phyloP scores from a whole-genome alignment of 2,329 filamentous ascomycete species.

The Corniculantispora saksenae region DNA sequence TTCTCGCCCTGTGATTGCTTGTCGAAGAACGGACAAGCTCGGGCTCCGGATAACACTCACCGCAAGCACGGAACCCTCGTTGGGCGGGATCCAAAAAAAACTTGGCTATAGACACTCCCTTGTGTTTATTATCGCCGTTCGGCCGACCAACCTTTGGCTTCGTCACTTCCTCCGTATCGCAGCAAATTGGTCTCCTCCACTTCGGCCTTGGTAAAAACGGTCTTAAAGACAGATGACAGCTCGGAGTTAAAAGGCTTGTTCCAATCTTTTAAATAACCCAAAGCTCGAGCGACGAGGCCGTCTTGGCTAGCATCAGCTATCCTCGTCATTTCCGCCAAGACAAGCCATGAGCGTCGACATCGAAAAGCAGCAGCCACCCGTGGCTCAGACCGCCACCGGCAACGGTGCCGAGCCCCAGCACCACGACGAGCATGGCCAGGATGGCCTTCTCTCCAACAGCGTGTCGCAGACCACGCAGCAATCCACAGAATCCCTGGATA shows the following conservation, averaged over 20 bases:
- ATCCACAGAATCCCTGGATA: slow-evolving; percentile 28
- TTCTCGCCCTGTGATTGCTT: no score
- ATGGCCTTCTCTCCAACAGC: background rate
- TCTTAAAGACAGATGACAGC: background rate
- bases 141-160: background rate
- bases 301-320: background rate
- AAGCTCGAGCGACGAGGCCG: background rate
- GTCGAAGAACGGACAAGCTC: background rate
- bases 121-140: background rate
- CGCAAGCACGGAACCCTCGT: background rate
- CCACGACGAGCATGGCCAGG: background rate
- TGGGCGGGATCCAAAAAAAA: background rate
- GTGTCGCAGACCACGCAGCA: slow-evolving; percentile 10
- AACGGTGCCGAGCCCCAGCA: background rate
- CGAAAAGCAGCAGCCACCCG: slow-evolving; percentile 13
- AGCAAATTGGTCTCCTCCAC: background rate
- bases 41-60: background rate
- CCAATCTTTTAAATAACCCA: background rate
- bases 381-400: background rate
- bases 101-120: no score
- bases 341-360: slow-evolving; percentile 6
- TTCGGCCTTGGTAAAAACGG: background rate
- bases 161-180: background rate
- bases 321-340: background rate
- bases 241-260: background rate